phyloP scores from a whole-genome alignment of 306 rosid species.

The Sophora flavescens region DNA sequence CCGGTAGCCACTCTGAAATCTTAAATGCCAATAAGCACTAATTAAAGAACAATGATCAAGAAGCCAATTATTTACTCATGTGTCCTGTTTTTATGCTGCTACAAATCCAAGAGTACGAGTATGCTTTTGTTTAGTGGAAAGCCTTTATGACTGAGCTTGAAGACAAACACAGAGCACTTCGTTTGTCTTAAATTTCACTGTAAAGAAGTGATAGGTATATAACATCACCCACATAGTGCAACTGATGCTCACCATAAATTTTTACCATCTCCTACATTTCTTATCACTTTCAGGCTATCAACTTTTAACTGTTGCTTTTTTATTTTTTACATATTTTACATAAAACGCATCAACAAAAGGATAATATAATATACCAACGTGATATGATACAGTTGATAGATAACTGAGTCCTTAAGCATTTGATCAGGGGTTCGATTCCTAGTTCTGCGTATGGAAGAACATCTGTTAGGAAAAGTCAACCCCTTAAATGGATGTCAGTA shows the following conservation, averaged over 20 bases:
- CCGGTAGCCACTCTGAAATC: too few species aligned
- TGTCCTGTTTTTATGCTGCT: neutral
- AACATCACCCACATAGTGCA: neutral
- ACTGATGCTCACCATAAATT: constrained; percentile 22
- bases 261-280: constrained; percentile 2
- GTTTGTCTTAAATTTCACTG: constrained; percentile 25
- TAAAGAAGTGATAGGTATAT: constrained; percentile 46
- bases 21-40: neutral
- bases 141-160: constrained; percentile 19
- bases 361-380: constrained; percentile 21
- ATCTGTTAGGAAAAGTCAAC: too few species aligned
- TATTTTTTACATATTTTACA: neutral
- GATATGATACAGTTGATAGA: too few species aligned
- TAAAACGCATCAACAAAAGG: constrained; percentile 15
- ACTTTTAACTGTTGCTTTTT: neutral
- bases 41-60: neutral
- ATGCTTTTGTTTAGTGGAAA: neutral
- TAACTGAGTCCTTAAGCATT: too few species aligned
- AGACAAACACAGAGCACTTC: constrained; percentile 40
- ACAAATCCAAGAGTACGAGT: neutral
- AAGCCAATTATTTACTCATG: neutral
- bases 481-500: too few species aligned
- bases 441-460: too few species aligned
- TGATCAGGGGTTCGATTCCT: too few species aligned
- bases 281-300: constrained; percentile 3